These are phyloP conservation scores for Tetradesmus obliquus DNA, from an alignment of 139 green algal species.

Conservation along the genomic window DNA sequence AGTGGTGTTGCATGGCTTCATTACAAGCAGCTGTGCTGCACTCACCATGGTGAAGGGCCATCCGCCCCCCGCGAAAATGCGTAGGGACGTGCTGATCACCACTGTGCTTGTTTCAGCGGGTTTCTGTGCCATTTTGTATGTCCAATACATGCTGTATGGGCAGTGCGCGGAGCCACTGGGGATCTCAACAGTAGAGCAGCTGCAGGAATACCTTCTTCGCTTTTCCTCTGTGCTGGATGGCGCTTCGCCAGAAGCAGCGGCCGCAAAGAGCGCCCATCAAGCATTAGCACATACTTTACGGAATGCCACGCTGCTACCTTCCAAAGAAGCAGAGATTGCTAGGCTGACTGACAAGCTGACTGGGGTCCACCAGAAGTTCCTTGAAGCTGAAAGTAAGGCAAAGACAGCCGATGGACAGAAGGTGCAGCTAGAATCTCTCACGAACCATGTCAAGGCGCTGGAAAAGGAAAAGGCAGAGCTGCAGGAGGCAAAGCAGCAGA, in stretches of 20 bases:
- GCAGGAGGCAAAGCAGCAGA: neutral
- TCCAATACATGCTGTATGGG: neutral
- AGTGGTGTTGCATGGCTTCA: neutral
- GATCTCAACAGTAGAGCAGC: neutral
- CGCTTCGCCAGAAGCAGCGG: neutral
- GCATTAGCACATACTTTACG: neutral
- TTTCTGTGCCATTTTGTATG: neutral
- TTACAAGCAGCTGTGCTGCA: neutral
- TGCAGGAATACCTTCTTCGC: neutral
- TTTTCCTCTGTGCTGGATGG: neutral
- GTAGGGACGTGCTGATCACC: slow-evolving; percentile 5
- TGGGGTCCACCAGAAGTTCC: neutral
- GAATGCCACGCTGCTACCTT: neutral
- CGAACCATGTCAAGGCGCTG: neutral
- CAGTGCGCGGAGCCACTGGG: neutral
- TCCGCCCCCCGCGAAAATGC: neutral
- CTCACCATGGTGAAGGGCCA: neutral
- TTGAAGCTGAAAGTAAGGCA: neutral
- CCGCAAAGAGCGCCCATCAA: neutral
- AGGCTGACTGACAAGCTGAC: slow-evolving; percentile 2
- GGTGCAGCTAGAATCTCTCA: neutral
- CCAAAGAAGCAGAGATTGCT: neutral
- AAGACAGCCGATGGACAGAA: neutral
- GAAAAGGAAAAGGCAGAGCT: neutral
- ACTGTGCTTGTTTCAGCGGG: neutral